A percentile compares a stretch with the other conserved stretches of the same genome.
Conservation (phyloP, 768 basidiomycete genomes). For the Kwoniella sp. region DNA sequence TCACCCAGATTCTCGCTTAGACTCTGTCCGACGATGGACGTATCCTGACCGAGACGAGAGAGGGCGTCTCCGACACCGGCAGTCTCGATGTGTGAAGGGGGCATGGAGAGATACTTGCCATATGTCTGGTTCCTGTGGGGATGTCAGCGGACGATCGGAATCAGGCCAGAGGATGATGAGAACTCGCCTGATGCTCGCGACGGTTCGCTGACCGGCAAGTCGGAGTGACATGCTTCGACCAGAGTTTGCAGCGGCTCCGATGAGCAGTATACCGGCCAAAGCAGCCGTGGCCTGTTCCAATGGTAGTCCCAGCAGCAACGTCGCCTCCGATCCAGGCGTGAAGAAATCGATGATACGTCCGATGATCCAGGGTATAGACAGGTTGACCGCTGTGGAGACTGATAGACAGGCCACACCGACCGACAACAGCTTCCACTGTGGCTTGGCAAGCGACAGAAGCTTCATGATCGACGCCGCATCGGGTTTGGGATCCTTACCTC, state of each 20-base stretch:
- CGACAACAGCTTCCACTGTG: slow-evolving; percentile 38
- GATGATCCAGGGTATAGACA: slow-evolving; percentile 40
- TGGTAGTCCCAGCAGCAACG: slow-evolving; percentile 35
- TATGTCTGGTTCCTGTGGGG: slow-evolving; percentile 39
- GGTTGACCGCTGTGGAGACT: slow-evolving; percentile 39
- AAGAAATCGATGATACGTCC: slow-evolving; percentile 47
- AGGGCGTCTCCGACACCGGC: slow-evolving; percentile 44
- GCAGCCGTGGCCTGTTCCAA: slow-evolving; percentile 36
- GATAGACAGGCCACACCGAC: slow-evolving; percentile 33
- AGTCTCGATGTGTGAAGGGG: slow-evolving; percentile 44
- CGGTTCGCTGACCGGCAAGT: slow-evolving; percentile 42
- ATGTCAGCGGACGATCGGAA: not conserved
- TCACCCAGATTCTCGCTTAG: slow-evolving; percentile 43
- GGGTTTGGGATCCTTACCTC: slow-evolving; percentile 21
- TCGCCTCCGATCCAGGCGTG: slow-evolving; percentile 41
- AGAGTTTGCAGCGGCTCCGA: slow-evolving; percentile 41
- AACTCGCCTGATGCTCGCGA: slow-evolving; percentile 35
- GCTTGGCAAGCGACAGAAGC: slow-evolving; percentile 39
- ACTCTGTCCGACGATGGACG: slow-evolving; percentile 40
- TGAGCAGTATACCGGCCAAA: slow-evolving; percentile 24
- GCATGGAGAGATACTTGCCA: slow-evolving; percentile 38
- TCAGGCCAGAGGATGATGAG: not conserved
- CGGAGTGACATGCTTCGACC: slow-evolving; percentile 37
- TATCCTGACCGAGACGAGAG: slow-evolving; percentile 44
- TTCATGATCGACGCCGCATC: slow-evolving; percentile 39